Base-by-base conservation (phyloP, 371 early-diverging fungal genomes). In the Mortierella sp. region DNA sequence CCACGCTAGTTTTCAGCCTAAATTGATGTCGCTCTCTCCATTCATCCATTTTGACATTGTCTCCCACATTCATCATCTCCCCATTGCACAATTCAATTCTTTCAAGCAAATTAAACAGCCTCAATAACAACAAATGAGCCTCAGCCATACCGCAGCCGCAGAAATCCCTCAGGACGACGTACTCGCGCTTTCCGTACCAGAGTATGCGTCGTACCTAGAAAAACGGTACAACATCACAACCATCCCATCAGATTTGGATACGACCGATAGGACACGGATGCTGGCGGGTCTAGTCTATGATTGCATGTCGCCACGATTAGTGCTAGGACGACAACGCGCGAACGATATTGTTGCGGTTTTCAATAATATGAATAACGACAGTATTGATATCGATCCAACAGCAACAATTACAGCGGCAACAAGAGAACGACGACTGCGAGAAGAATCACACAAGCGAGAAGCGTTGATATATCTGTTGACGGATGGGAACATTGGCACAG, bases 221-320 rank as follows among this genome's bases (percentile, higher is more conserved):
- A 22, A 26, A n/a, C 51, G 24, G 4, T 22, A 73, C 51, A 43
- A 49, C 5, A 49, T 73, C 47, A 73, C 68, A 3, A 18, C 14
- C 14, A 49, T 49, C n/a, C 49, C 49, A 3, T 18, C 49, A 20
- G 57, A 43, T 9, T 16, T 73, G 24, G 68, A 66, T 14, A 47
- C 45, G 37, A 67, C 59, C 10, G 58, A 37, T 28, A 58, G 58
- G 64, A 43, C 28, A 0, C 65, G 62, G 47, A 73, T 73, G 73
- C 39, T 93, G 6, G 84, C 85, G 18, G 90, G 93, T 24, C 86
- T 91, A 72, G 75, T 75, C 2, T 94, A 94, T 77, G 37, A 77
- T 64, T 83, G 88, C 45, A 58, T 39, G 32, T 90, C 90, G 61
- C 86, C 87, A 5, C 87, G 89, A 52, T 86, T 96, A 3, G 45